Base-by-base conservation (phyloP, 2,329 filamentous ascomycete genomes). In the Ciborinia camelliae region DNA sequence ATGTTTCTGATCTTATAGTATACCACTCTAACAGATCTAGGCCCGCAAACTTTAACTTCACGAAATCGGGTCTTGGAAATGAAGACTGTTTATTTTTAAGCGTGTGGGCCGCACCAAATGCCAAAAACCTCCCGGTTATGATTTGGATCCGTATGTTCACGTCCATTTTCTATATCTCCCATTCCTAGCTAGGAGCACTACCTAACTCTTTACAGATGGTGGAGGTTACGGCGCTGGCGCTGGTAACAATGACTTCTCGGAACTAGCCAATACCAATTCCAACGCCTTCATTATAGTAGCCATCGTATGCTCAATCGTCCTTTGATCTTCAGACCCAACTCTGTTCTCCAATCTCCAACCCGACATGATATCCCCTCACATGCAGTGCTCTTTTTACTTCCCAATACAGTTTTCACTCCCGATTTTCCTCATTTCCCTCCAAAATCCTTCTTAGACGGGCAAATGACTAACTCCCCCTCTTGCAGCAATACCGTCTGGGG, bases 401-500 rank as follows among this genome's bases (percentile, higher is more conserved):
- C n/a, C n/a, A n/a, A n/a, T n/a, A n/a, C n/a, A n/a, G n/a, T n/a
- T n/a, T n/a, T n/a, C n/a, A n/a, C n/a, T n/a, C n/a, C n/a, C n/a
- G n/a, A n/a, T n/a, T n/a, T n/a, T n/a, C n/a, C n/a, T n/a, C n/a
- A n/a, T n/a, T n/a, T n/a, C n/a, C n/a, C n/a, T n/a, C n/a, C n/a
- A n/a, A n/a, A n/a, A n/a, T n/a, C n/a, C n/a, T n/a, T n/a, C n/a
- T n/a, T n/a, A n/a, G n/a, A n/a, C n/a, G n/a, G n/a, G n/a, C n/a
- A n/a, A n/a, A n/a, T n/a, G n/a, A n/a, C n/a, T n/a, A n/a, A n/a
- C n/a, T n/a, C n/a, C n/a, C n/a, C n/a, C n/a, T n/a, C n/a, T n/a
- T n/a, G n/a, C n/a, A n/a, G n/a, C 85, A 84, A 74, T 86, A 90
- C 73, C 81, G 89, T 3, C 81, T 90, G 32, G 86, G 86, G 4